These are phyloP conservation scores for Cadophora malorum DNA, from an alignment of 2,329 filamentous ascomycete species.

Conservation along the genomic window DNA sequence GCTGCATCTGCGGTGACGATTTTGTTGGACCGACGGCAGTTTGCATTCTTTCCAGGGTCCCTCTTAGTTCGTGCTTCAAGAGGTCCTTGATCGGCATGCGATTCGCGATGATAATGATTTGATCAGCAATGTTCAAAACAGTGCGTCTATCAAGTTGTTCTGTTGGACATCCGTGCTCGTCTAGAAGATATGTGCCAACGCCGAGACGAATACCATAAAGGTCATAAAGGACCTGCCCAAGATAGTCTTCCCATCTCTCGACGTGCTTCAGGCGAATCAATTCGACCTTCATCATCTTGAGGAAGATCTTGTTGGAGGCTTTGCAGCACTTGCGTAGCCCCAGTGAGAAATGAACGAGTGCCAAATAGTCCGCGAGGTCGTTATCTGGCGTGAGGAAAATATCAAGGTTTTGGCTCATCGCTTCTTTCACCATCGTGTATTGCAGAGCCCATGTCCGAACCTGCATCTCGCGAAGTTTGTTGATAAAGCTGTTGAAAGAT, in stretches of 20 bases:
- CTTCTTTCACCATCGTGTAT: slow-evolving; percentile 80
- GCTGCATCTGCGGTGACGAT: slow-evolving; percentile 78
- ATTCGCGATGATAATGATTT: slow-evolving; percentile 80
- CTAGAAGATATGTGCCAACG: slow-evolving; percentile 67
- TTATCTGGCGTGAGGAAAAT: slow-evolving; percentile 71
- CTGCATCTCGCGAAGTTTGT: slow-evolving; percentile 84
- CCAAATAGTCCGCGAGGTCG: slow-evolving; percentile 79
- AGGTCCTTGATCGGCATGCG: slow-evolving; percentile 90
- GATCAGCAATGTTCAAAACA: slow-evolving; percentile 81
- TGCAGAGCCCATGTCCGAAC: slow-evolving; percentile 87
- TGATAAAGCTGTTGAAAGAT: slow-evolving; percentile 62
- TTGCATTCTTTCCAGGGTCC: slow-evolving; percentile 91
- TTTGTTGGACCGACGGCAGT: slow-evolving; percentile 82
- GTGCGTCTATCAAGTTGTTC: slow-evolving; percentile 82
- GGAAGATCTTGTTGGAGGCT: slow-evolving; percentile 82
- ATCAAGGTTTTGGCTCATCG: slow-evolving; percentile 69
- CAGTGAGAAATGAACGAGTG: slow-evolving; percentile 81
- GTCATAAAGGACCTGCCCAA: slow-evolving; percentile 85
- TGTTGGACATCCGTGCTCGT: slow-evolving; percentile 80
- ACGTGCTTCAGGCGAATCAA: slow-evolving; percentile 77
- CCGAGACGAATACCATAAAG: slow-evolving; percentile 82
- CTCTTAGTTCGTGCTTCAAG: slow-evolving; percentile 87
- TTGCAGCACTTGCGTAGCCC: slow-evolving; percentile 88
- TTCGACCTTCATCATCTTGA: slow-evolving; percentile 88
- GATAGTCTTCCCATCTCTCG: slow-evolving; percentile 84